Evolutionary conservation across 2,329 filamentous ascomycete genomes (phyloP).

Genomic region (Scedosporium boydii): DNA sequence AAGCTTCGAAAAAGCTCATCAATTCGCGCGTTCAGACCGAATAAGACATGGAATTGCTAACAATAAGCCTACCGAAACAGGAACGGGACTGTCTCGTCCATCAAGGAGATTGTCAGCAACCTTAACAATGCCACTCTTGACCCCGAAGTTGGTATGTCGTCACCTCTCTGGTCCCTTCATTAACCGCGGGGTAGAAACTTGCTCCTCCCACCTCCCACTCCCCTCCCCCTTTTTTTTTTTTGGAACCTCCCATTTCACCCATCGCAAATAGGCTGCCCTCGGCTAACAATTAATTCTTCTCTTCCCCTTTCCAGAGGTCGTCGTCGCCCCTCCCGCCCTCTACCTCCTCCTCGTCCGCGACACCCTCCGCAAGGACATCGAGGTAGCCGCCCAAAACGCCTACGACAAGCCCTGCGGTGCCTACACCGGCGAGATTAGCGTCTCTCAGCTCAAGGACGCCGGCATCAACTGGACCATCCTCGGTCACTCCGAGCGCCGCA

Average conservation of each 20-base stretch:
- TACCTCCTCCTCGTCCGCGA: slow-evolving; percentile 85
- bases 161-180: background rate
- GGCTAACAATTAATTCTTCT: no score
- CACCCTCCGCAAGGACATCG: slow-evolving; percentile 63
- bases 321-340: slow-evolving; percentile 81
- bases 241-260: background rate
- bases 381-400: slow-evolving; percentile 92
- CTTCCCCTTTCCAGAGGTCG: slow-evolving; percentile 58
- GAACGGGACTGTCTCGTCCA: slow-evolving; percentile 87
- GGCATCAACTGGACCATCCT: slow-evolving; percentile 84
- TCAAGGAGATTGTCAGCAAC: slow-evolving; percentile 83
- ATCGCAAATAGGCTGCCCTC: no score
- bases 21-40: background rate
- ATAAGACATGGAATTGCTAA: background rate
- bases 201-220: background rate
- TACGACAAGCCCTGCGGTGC: slow-evolving; percentile 95
- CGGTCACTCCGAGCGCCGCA: slow-evolving; percentile 91
- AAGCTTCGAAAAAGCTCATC: slow-evolving; percentile 9
- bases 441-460: slow-evolving; percentile 80
- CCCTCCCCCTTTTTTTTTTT: background rate
- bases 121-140: slow-evolving; percentile 81
- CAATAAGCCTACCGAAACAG: slow-evolving; percentile 32
- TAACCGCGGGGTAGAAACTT: background rate
- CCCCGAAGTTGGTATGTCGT: slow-evolving; percentile 56
- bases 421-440: slow-evolving; percentile 94